Conservation (phyloP, 2,329 filamentous ascomycete species). For the Chrysosporium keratinophilum region DNA sequence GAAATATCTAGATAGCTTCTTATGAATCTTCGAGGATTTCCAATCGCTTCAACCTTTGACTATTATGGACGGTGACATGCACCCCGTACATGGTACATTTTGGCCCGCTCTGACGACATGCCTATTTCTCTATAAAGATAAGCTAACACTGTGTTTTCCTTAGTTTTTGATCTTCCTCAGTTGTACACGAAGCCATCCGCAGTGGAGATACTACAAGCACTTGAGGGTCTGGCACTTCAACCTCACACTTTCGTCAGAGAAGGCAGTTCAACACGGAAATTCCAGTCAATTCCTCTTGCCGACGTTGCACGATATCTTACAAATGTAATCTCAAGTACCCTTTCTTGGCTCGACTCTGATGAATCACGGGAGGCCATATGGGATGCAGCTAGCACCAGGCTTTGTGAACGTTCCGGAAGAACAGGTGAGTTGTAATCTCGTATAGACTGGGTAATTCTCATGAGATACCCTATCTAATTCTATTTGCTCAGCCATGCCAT, state of each 20-base stretch:
- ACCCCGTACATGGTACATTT: constrained; percentile 6
- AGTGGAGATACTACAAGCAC: constrained; percentile 51
- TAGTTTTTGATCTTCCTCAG: constrained; percentile 68
- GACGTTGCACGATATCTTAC: constrained; percentile 40
- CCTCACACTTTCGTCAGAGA: constrained; percentile 43
- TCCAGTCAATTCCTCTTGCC: constrained; percentile 28
- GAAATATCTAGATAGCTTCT: neutral
- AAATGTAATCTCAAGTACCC: constrained; percentile 36
- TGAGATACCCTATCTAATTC: neutral
- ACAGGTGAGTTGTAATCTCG: constrained; percentile 48
- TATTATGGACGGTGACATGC: constrained; percentile 5
- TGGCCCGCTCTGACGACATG: neutral
- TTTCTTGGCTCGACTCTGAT: constrained; percentile 39
- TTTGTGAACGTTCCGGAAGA: constrained; percentile 79
- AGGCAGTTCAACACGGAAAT: constrained; percentile 22
- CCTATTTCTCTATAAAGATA: neutral
- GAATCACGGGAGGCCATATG: constrained; percentile 44
- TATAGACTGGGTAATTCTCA: neutral
- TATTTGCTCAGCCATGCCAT: constrained; percentile 46
- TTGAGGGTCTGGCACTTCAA: constrained; percentile 56
- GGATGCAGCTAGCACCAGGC: constrained; percentile 65
- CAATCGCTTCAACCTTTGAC: neutral
- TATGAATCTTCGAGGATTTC: neutral
- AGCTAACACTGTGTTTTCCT: neutral
- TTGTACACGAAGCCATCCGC: constrained; percentile 66